Conservation (phyloP, 345 rosid genomes). For the Salix caprea region DNA sequence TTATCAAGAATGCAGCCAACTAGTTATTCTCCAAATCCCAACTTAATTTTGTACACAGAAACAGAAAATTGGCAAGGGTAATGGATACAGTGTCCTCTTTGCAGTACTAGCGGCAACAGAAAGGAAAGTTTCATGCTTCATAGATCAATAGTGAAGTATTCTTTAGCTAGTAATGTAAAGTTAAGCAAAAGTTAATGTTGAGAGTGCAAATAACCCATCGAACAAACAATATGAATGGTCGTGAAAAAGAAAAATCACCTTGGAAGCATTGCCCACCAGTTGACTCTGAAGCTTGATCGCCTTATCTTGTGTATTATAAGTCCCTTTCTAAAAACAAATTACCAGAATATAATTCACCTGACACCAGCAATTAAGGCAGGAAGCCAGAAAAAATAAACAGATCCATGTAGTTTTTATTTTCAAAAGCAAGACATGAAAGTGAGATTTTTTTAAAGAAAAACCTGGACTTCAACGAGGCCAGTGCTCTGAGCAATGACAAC, state of each 20-base stretch:
- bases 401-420: neutral
- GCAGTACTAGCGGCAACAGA: too few relatives aligned
- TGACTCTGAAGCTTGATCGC: constrained; percentile 53
- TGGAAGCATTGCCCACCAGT: constrained; percentile 70
- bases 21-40: neutral
- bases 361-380: neutral
- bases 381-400: neutral
- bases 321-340: constrained; percentile 41
- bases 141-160: too few relatives aligned
- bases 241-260: constrained; percentile 33
- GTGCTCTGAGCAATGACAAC: constrained; percentile 74
- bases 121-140: too few relatives aligned
- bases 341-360: neutral
- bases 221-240: neutral
- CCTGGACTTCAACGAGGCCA: constrained; percentile 71
- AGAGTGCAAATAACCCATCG: too few relatives aligned
- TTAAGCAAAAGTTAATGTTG: too few relatives aligned
- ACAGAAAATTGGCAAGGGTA: too few relatives aligned
- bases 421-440: neutral
- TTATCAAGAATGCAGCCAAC: neutral
- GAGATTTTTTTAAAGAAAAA: neutral
- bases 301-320: constrained; percentile 37
- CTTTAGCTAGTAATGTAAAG: too few relatives aligned
- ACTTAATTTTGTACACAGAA: too few relatives aligned
- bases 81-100: too few relatives aligned